A percentile compares a stretch with the other conserved stretches of the same genome.
Evolutionary conservation across 257 asterid genomes (phyloP).

Genomic region (Eustoma russellianum): DNA sequence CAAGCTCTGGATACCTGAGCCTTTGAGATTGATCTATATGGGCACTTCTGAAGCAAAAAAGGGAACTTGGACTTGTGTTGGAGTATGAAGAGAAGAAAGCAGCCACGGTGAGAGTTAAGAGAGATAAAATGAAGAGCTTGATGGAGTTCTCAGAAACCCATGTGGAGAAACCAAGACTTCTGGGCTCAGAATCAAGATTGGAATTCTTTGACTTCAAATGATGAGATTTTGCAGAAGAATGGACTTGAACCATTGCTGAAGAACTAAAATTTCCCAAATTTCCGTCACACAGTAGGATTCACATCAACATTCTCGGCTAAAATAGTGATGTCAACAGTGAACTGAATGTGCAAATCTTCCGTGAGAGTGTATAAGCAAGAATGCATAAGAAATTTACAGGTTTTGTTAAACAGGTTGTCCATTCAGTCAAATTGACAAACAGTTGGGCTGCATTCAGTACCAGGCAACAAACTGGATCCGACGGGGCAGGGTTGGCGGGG

Average conservation of each 20-base stretch:
- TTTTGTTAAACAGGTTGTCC: too few relatives aligned
- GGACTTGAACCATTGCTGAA: conserved; percentile 71
- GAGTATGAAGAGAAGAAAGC: conserved; percentile 58
- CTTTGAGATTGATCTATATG: conserved; percentile 29
- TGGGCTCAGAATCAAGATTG: conserved; percentile 19
- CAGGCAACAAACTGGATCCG: too few relatives aligned
- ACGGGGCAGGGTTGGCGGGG: too few relatives aligned
- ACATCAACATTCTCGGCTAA: too few relatives aligned
- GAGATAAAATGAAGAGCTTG: conserved; percentile 38
- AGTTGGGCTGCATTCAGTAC: too few relatives aligned
- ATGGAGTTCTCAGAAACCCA: conserved; percentile 65
- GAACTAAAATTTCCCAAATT: not conserved
- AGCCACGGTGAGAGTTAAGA: conserved; percentile 54
- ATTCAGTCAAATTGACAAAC: too few relatives aligned
- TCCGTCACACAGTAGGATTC: not conserved
- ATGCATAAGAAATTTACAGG: too few relatives aligned
- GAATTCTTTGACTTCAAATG: conserved; percentile 12
- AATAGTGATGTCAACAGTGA: too few relatives aligned
- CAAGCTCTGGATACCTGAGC: conserved; percentile 49
- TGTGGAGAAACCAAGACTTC: conserved; percentile 55
- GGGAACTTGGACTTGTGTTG: conserved; percentile 15
- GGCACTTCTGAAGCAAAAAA: conserved; percentile 57
- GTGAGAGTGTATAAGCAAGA: too few relatives aligned
- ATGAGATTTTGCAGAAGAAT: conserved; percentile 35
- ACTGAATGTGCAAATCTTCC: too few relatives aligned